These are phyloP conservation scores for Coemansia biformis DNA, from an alignment of 192 early-diverging fungal genomes.

Conservation along the genomic window DNA sequence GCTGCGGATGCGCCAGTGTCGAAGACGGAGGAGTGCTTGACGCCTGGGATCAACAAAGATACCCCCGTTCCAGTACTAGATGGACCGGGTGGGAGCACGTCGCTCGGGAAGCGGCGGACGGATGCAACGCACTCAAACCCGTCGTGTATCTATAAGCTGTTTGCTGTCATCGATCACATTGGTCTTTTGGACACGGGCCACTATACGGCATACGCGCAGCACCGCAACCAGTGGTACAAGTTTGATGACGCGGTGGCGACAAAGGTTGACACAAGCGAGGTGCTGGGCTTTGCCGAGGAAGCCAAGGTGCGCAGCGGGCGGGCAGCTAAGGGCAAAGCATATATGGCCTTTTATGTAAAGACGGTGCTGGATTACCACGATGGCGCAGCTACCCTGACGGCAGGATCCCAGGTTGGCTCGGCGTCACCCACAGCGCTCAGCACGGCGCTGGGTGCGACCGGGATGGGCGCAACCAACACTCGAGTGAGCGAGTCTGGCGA, in stretches of 20 bases:
- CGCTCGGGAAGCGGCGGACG: slow-evolving; percentile 26
- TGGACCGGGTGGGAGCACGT: slow-evolving; percentile 23
- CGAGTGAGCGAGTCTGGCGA: slow-evolving; percentile 17
- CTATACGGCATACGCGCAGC: slow-evolving; percentile 79
- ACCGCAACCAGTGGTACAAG: slow-evolving; percentile 78
- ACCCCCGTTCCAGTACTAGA: slow-evolving; percentile 27
- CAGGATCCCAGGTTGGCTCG: background rate
- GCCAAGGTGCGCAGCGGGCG: slow-evolving; percentile 55
- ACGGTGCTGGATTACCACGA: slow-evolving; percentile 59
- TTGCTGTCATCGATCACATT: slow-evolving; percentile 88
- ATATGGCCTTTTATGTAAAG: slow-evolving; percentile 89
- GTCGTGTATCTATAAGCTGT: slow-evolving; percentile 74
- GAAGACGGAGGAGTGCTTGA: background rate
- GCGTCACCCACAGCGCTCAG: background rate
- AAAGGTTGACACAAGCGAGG: slow-evolving; percentile 62
- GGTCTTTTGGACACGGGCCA: slow-evolving; percentile 93
- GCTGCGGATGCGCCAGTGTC: background rate
- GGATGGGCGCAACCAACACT: slow-evolving; percentile 25
- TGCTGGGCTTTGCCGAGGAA: slow-evolving; percentile 55
- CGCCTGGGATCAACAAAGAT: slow-evolving; percentile 7
- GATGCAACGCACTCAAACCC: slow-evolving; percentile 54
- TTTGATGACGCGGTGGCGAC: slow-evolving; percentile 86
- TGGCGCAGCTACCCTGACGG: slow-evolving; percentile 5
- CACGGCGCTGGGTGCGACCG: background rate
- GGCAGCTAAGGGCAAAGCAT: slow-evolving; percentile 49